Conservation (phyloP, 2,329 filamentous ascomycete genomes). For the Xylariaceae sp. region DNA sequence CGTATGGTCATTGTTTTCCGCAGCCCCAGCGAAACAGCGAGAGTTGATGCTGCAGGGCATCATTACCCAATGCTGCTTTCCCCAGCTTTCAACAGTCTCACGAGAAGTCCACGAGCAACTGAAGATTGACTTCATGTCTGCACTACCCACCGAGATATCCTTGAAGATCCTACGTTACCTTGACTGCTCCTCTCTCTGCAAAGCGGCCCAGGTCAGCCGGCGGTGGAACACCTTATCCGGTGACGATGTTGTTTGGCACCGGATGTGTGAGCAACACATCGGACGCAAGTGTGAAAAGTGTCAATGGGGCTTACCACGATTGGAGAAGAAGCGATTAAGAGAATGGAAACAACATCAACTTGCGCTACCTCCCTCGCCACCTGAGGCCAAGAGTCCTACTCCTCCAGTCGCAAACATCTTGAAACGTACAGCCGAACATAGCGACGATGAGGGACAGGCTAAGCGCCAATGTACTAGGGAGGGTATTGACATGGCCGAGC, state of each 20-base stretch:
- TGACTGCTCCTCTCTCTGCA: constrained; percentile 90
- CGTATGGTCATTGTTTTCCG: constrained; percentile 96
- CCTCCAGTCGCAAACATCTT: constrained; percentile 19
- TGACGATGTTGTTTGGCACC: constrained; percentile 95
- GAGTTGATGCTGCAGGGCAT: constrained; percentile 96
- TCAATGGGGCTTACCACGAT: constrained; percentile 84
- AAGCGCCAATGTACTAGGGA: constrained; percentile 36
- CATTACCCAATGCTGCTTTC: constrained; percentile 94
- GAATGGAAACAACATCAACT: constrained; percentile 75
- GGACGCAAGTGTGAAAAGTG: constrained; percentile 83
- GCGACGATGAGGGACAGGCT: constrained; percentile 23
- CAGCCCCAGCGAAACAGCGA: constrained; percentile 86
- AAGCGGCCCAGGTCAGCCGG: constrained; percentile 87
- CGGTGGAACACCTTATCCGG: constrained; percentile 88
- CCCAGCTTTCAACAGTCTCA: constrained; percentile 88
- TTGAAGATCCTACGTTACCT: constrained; percentile 91
- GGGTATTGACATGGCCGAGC: constrained; percentile 17
- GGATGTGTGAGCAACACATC: constrained; percentile 91
- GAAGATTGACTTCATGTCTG: constrained; percentile 92
- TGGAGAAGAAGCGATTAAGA: constrained; percentile 82
- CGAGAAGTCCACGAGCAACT: constrained; percentile 89
- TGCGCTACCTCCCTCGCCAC: constrained; percentile 33
- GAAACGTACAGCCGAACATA: constrained; percentile 34
- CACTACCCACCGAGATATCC: constrained; percentile 81
- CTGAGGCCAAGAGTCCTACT: constrained; percentile 5